Percentiles rank a stretch among this genome's conserved stretches.
Conservation (phyloP, 306 rosid species). For the Alnus rubra region DNA sequence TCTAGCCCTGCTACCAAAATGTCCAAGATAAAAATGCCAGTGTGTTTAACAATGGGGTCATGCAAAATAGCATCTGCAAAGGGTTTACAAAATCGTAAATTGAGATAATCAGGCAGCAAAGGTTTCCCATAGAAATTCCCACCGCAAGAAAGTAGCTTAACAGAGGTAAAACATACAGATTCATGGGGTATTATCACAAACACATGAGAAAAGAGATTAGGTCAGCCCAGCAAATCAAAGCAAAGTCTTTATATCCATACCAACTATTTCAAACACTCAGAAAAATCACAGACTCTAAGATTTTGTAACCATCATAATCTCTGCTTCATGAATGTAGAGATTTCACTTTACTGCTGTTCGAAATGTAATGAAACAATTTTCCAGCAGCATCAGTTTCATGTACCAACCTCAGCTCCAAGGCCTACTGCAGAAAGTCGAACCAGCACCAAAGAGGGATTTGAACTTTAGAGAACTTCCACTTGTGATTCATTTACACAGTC, state of each 20-base stretch:
- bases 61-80: background rate
- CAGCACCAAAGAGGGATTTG: slow-evolving; percentile 22
- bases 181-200: background rate
- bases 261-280: background rate
- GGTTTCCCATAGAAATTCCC: background rate
- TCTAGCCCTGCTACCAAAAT: background rate
- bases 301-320: background rate
- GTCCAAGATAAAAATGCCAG: background rate
- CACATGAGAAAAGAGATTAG: background rate
- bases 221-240: background rate
- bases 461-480: slow-evolving; percentile 28
- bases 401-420: slow-evolving; percentile 10
- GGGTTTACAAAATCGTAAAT: background rate
- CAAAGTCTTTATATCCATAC: background rate
- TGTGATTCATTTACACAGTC: slow-evolving; percentile 21
- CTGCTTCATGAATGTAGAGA: slow-evolving; percentile 17
- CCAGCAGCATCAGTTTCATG: slow-evolving; percentile 14
- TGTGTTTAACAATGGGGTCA: background rate
- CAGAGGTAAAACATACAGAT: background rate
- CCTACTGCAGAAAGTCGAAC: slow-evolving; percentile 15
- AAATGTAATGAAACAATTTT: slow-evolving; percentile 11
- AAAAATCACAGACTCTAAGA: background rate
- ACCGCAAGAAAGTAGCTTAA: background rate
- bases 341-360: background rate
- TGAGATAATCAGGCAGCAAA: background rate